Percentiles rank a stretch among this genome's conserved stretches.
These are phyloP conservation scores for Forsythia viridissima DNA, from an alignment of 257 asterid species.

Conservation along the genomic window DNA sequence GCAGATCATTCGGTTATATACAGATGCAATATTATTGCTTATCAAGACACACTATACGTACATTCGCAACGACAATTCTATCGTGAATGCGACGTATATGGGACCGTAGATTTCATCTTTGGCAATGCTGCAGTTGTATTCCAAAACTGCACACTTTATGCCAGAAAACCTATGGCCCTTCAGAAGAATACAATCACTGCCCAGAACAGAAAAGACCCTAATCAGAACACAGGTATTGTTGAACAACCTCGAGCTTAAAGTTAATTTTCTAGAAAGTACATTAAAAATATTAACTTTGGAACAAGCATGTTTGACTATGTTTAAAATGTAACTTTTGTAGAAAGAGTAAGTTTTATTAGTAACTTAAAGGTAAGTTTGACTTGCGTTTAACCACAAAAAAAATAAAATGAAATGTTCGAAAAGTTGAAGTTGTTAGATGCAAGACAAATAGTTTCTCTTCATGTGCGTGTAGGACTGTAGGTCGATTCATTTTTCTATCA, in stretches of 20 bases:
- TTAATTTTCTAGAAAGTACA: not conserved
- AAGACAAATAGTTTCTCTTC: not conserved
- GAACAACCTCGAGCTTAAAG: not conserved
- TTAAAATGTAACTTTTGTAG: too few relatives aligned
- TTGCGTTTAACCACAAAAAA: not conserved
- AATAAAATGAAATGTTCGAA: not conserved
- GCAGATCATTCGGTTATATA: conserved; percentile 53
- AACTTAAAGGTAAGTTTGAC: not conserved
- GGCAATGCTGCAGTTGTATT: conserved; percentile 57
- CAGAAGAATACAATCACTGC: conserved; percentile 57
- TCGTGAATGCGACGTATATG: conserved; percentile 53
- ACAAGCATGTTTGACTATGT: not conserved
- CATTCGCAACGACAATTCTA: conserved; percentile 48
- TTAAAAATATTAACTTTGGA: not conserved
- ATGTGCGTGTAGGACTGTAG: not conserved
- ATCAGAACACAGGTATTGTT: conserved; percentile 41
- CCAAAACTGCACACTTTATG: conserved; percentile 41
- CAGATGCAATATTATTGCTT: conserved; percentile 45
- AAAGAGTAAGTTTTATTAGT: too few relatives aligned
- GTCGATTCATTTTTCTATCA: not conserved
- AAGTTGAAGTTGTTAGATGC: not conserved
- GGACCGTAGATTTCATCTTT: conserved; percentile 61
- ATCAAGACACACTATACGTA: conserved; percentile 51
- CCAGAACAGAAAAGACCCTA: conserved; percentile 54
- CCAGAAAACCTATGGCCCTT: conserved; percentile 40